These are phyloP conservation scores for Penicillium expansum DNA, from an alignment of 2,329 filamentous ascomycete species.

Conservation along the genomic window DNA sequence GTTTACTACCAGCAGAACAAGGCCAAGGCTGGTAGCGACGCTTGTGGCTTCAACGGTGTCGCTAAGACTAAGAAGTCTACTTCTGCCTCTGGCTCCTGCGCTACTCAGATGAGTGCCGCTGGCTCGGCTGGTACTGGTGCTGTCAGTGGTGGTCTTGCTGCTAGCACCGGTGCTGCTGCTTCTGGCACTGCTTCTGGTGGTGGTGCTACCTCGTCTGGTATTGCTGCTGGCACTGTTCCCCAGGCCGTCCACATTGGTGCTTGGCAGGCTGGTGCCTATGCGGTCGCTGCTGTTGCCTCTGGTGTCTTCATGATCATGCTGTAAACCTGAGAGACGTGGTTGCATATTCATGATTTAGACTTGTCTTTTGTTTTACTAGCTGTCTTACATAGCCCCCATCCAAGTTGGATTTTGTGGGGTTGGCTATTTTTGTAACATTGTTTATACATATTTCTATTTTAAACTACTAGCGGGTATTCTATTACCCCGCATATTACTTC, in stretches of 20 bases:
- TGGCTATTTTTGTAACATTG: slow-evolving; percentile 11
- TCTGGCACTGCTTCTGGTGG: slow-evolving; percentile 14
- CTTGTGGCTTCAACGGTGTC: slow-evolving; percentile 48
- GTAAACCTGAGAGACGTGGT: slow-evolving; percentile 29
- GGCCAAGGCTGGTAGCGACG: slow-evolving; percentile 32
- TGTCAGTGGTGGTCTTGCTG: slow-evolving; percentile 39
- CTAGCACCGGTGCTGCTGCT: slow-evolving; percentile 20
- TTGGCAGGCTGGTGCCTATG: slow-evolving; percentile 45
- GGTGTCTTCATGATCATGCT: slow-evolving; percentile 49
- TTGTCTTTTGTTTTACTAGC: neutral
- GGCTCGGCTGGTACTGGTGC: slow-evolving; percentile 41
- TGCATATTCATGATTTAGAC: neutral
- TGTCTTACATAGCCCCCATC: neutral
- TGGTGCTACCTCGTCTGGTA: slow-evolving; percentile 30
- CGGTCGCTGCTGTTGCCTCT: slow-evolving; percentile 43
- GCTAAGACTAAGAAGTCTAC: slow-evolving; percentile 36
- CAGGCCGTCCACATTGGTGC: slow-evolving; percentile 40
- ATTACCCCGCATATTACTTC: slow-evolving; percentile 3
- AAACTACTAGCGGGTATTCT: slow-evolving; percentile 10
- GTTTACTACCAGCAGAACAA: slow-evolving; percentile 44
- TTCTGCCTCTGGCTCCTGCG: slow-evolving; percentile 19
- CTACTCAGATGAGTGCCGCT: slow-evolving; percentile 20
- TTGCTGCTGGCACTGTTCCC: slow-evolving; percentile 32
- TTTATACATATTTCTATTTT: slow-evolving; percentile 15
- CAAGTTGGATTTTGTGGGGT: slow-evolving; percentile 5